Evolutionary conservation across 768 basidiomycete species (phyloP), one percentile per base, ranked within the genome.

Genomic region (Artomyces pyxidatus): DNA sequence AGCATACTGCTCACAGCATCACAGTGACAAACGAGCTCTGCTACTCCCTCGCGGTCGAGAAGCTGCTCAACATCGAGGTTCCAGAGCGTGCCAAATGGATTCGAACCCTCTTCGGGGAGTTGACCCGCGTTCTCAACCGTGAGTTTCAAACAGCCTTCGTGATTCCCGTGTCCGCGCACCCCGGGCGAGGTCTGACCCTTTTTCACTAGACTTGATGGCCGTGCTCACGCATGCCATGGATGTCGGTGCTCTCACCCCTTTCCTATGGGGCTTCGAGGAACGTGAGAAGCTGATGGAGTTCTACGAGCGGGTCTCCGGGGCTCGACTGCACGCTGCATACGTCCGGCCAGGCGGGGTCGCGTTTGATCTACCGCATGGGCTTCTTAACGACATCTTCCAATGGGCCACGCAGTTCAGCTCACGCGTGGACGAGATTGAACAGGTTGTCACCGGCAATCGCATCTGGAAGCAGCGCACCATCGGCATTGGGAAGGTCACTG

Each of bases 231-330:
- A 94, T 67, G 85, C 88, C 45, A 93, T 92, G 88, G 92, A 99
- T 61, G 95, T 99, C 54, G 95, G 95, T 64, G 95, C 91, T 50
- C 80, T 99, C 9, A 99, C 95, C 2, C 95, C 95, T 30, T 99
- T 97, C 83, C 74, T 99, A 26, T 99, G 95, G 93, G 95, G 95
- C 59, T 98, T 98, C 75, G 95, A 98, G 69, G 95, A 99, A 68
- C 91, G 95, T 48, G 95, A 98, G 72, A 99, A 99, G 74, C 81
- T 98, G 55, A 98, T 98, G 95, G 95, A 99, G 64, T 99, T 98
- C 70, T 99, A 99, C 66, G 95, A 99, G 70, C 92, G 95, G 49
- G 95, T 98, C 35, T 97, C 94, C 8, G 95, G 95, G 56, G 95
- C 95, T 4, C 93, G 95, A 48, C 77, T 99, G 60, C 95, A 99